Percentiles rank a stretch among this genome's conserved stretches.
Evolutionary conservation across 306 rosid species (phyloP).

Genomic region (Coriaria nepalensis): DNA sequence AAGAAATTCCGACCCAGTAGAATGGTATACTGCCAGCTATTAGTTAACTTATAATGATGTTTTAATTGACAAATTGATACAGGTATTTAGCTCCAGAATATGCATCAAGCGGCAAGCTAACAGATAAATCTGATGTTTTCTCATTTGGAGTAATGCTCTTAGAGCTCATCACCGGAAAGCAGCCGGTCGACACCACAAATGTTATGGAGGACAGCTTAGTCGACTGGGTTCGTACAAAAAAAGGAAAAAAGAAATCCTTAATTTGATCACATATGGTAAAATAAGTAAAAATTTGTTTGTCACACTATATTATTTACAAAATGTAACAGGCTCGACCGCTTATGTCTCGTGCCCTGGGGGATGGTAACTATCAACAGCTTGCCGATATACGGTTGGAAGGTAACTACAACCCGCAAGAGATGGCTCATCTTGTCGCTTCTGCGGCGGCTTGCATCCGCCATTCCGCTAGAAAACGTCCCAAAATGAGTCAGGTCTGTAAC

Average conservation of each 20-base stretch:
- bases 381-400: conserved; percentile 48
- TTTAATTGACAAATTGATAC: background rate
- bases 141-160: conserved; percentile 70
- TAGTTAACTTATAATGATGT: background rate
- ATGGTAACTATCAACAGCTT: conserved; percentile 27
- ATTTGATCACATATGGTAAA: background rate
- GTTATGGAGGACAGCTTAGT: conserved; percentile 57
- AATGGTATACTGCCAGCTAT: too few relatives aligned
- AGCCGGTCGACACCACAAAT: conserved; percentile 29
- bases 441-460: conserved; percentile 59
- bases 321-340: conserved; percentile 62
- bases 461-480: conserved; percentile 58
- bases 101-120: conserved; percentile 84
- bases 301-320: background rate
- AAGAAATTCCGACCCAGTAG: too few relatives aligned
- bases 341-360: conserved; percentile 33
- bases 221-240: conserved; percentile 80
- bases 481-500: conserved; percentile 59
- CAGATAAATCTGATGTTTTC: conserved; percentile 84
- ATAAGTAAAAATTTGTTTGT: background rate
- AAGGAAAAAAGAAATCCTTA: too few relatives aligned
- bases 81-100: conserved; percentile 95
- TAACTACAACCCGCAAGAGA: conserved; percentile 31
- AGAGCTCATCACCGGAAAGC: conserved; percentile 62
- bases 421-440: conserved; percentile 67